phyloP scores from a whole-genome alignment of 805 yeast species.

The Lipomyces sp. region DNA sequence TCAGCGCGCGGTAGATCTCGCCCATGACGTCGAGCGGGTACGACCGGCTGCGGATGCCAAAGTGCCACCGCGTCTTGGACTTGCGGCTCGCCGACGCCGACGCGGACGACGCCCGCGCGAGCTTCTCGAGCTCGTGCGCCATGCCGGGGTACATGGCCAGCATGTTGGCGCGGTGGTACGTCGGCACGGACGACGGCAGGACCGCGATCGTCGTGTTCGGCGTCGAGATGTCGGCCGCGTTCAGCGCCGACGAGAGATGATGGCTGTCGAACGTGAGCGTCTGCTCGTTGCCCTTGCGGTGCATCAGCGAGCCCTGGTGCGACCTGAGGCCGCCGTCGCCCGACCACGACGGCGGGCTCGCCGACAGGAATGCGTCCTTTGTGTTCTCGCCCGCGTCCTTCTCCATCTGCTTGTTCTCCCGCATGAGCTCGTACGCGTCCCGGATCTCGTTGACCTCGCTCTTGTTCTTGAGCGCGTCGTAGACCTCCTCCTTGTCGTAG shows the following conservation, averaged over 20 bases:
- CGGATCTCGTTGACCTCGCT: constrained; percentile 64
- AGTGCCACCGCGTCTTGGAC: constrained; percentile 96
- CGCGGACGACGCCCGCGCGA: constrained; percentile 34
- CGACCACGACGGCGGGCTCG: constrained; percentile 54
- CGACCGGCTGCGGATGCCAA: constrained; percentile 92
- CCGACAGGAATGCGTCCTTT: constrained; percentile 57
- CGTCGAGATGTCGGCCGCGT: constrained; percentile 37
- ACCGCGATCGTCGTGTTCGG: constrained; percentile 85
- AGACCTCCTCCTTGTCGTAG: constrained; percentile 76
- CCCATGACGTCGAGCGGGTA: constrained; percentile 99
- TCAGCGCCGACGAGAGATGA: constrained; percentile 38
- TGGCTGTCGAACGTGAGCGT: constrained; percentile 41
- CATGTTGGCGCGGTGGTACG: constrained; percentile 93
- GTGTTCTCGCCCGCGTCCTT: constrained; percentile 48
- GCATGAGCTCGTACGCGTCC: constrained; percentile 80
- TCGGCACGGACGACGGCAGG: constrained; percentile 89
- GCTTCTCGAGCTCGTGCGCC: constrained; percentile 40
- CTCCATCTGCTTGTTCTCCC: constrained; percentile 70
- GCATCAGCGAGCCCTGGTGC: constrained; percentile 15
- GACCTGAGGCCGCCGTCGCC: constrained; percentile 23
- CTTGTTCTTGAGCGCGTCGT: constrained; percentile 58
- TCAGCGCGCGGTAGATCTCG: constrained; percentile 90
- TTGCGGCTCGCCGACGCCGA: constrained; percentile 61
- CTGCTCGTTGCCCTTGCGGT: constrained; percentile 37
- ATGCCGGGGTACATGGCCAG: constrained; percentile 28